Base-by-base conservation (phyloP, 345 rosid genomes). In the Ailanthus altissimus region DNA sequence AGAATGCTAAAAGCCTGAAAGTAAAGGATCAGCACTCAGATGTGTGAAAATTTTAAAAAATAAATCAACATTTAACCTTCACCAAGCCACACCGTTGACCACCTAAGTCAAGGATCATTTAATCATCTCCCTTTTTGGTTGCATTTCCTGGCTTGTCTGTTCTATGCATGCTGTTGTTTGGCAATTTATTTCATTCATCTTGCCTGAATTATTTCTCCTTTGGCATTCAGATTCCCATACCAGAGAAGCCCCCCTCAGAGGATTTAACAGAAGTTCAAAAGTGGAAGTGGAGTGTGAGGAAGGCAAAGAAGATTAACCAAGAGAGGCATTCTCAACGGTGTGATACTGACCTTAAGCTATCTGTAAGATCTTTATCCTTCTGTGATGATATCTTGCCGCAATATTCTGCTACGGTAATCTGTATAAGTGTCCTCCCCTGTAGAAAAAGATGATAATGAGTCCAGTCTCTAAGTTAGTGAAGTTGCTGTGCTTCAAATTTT, bases 261-360 rank as follows among this genome's bases (percentile, higher is more conserved):
- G 96, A 92, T 78, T 85, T 85, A 71, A 86, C 78, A 75, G 94
- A 88, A 80, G 68, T 88, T 74, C 88, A 84, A 71, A 77, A 81
- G 68, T 97, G 98, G 97, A 97, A 87, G 82, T 89, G 97, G 97
- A 90, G 84, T 73, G 83, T 83, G 75, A 86, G 89, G 78, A 91
- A 83, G 79, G 91, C 89, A 65, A 92, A 85, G 68, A 97, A 92
- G 84, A 88, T 86, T 76, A 97, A 97, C 82, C 85, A 88, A 66
- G 99, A 97, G 91, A 87, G 97, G 78, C 93, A 97, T 88, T 90
- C 99, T 56, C 91, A 83, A 74, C 88, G 98, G 68, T 97, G 99
- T 77, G 97, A 94, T 84, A 86, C 85, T 59, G 98, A 97, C 83
- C 98, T 97, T 80, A 94, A 94, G 77, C 98, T 97, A 72, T 88